These are phyloP conservation scores for Elsinoe batatas DNA, from an alignment of 2,329 filamentous ascomycete genomes.

Conservation along the genomic window DNA sequence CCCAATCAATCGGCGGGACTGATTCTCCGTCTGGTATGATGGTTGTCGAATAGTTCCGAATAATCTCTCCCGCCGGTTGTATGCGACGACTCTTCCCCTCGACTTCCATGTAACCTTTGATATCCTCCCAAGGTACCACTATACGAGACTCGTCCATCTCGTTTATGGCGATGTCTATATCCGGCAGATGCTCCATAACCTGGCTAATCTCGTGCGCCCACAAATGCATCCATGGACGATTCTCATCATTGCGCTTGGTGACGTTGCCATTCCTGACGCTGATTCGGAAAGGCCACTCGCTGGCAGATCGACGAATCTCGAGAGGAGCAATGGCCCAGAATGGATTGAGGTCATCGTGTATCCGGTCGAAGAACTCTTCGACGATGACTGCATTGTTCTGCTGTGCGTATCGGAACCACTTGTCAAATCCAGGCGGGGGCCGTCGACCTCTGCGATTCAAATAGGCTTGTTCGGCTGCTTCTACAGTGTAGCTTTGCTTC, in stretches of 20 bases:
- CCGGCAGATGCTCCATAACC: slow-evolving; percentile 32
- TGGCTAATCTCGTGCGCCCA: slow-evolving; percentile 34
- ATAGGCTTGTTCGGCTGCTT: slow-evolving; percentile 34
- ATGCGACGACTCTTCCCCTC: slow-evolving; percentile 25
- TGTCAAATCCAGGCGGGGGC: slow-evolving; percentile 41
- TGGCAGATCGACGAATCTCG: slow-evolving; percentile 34
- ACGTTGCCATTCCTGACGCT: slow-evolving; percentile 32
- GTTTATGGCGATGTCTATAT: slow-evolving; percentile 40
- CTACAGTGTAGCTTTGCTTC: slow-evolving; percentile 29
- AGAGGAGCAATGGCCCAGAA: slow-evolving; percentile 39
- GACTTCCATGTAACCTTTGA: slow-evolving; percentile 30
- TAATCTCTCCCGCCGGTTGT: slow-evolving; percentile 23
- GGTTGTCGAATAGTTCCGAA: slow-evolving; percentile 22
- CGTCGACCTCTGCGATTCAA: slow-evolving; percentile 36
- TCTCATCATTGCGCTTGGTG: slow-evolving; percentile 18
- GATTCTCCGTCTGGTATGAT: slow-evolving; percentile 22
- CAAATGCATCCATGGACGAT: slow-evolving; percentile 30
- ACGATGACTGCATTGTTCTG: slow-evolving; percentile 35
- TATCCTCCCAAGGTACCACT: slow-evolving; percentile 38
- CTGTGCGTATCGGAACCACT: slow-evolving; percentile 38
- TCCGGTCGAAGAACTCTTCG: slow-evolving; percentile 43
- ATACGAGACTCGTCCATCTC: slow-evolving; percentile 41
- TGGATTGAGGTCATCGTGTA: slow-evolving; percentile 40
- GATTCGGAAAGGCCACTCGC: slow-evolving; percentile 30
- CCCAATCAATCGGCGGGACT: slow-evolving; percentile 23